Evolutionary conservation across 1,139 yeast species (phyloP).

Genomic region (Yamadazyma oceani): DNA sequence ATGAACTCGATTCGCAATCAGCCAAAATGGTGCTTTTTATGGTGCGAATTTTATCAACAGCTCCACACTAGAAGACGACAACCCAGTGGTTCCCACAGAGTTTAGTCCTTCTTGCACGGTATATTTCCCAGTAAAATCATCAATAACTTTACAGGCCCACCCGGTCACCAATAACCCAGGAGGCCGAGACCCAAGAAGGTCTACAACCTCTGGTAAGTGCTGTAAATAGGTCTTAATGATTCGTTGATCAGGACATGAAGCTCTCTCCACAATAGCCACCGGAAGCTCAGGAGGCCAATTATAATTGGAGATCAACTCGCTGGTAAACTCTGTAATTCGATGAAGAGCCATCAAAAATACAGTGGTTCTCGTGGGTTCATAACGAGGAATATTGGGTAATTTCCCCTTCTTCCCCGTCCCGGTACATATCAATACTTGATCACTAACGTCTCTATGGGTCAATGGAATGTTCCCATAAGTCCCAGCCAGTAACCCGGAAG

Average conservation of each 20-base stretch:
- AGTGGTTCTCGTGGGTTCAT: slow-evolving; percentile 70
- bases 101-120: slow-evolving; percentile 57
- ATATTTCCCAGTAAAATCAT: slow-evolving; percentile 40
- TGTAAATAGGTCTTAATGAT: slow-evolving; percentile 71
- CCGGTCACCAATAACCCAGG: slow-evolving; percentile 92
- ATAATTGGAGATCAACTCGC: slow-evolving; percentile 47
- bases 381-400: slow-evolving; percentile 76
- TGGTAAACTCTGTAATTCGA: slow-evolving; percentile 68
- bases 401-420: slow-evolving; percentile 93
- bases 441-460: slow-evolving; percentile 90
- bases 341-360: slow-evolving; percentile 91
- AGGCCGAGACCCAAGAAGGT: slow-evolving; percentile 84
- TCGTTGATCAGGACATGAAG: slow-evolving; percentile 92
- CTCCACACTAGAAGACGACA: background rate
- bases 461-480: slow-evolving; percentile 85
- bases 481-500: slow-evolving; percentile 90
- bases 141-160: slow-evolving; percentile 66
- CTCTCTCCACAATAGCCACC: slow-evolving; percentile 84
- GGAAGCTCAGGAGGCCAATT: slow-evolving; percentile 76
- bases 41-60: background rate
- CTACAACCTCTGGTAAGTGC: slow-evolving; percentile 69
- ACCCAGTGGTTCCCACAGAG: slow-evolving; percentile 2
- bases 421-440: slow-evolving; percentile 88
- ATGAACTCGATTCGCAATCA: too few relatives aligned
- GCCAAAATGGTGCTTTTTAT: too few relatives aligned